Evolutionary conservation across 2,329 filamentous ascomycete species (phyloP), one percentile per base, ranked within the genome.

Genomic region (Xylariaceae sp.): DNA sequence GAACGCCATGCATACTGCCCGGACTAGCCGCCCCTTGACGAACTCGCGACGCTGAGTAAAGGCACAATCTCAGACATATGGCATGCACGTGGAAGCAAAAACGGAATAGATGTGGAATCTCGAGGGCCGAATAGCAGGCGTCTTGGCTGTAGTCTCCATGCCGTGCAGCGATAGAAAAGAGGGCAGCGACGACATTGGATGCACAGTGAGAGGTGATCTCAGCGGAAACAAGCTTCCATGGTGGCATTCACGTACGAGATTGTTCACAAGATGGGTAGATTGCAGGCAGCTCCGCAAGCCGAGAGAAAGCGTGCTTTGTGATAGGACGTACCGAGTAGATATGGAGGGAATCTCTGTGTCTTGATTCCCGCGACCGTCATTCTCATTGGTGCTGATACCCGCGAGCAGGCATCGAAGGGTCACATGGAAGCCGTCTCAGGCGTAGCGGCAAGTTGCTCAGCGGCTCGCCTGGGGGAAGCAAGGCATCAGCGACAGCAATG

Each of bases 81-180:
- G 58, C 51, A 63, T 63, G 61, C 62, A 63, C 59, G 53, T 59
- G 57, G 48, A 34, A 50, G 50, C 56, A 50, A 58, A 62, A 64
- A 60, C 48, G 60, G 62, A 58, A 55, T 61, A 57, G 58, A 51
- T 50, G 49, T 50, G 45, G 47, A 54, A 52, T 54, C 41, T 57
- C 53, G 48, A 57, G 51, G 56, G 51, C 54, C 60, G 53, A 59
- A 47, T 53, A 54, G 46, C 56, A 59, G 57, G 18, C 40, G 42
- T 18, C 43, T 38, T 43, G 45, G 33, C 55, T 59, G 57, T 53
- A 54, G 54, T 48, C 46, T 43, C 31, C 48, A 57, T 59, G 62
- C 54, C 47, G 62, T 64, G 61, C 59, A 60, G 63, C 59, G 44
- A 54, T 47, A 53, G 56, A 54, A 42, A 48, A 55, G 55, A 56